Conservation (phyloP, 2,329 filamentous ascomycete genomes). For the Fusarium sp. region DNA sequence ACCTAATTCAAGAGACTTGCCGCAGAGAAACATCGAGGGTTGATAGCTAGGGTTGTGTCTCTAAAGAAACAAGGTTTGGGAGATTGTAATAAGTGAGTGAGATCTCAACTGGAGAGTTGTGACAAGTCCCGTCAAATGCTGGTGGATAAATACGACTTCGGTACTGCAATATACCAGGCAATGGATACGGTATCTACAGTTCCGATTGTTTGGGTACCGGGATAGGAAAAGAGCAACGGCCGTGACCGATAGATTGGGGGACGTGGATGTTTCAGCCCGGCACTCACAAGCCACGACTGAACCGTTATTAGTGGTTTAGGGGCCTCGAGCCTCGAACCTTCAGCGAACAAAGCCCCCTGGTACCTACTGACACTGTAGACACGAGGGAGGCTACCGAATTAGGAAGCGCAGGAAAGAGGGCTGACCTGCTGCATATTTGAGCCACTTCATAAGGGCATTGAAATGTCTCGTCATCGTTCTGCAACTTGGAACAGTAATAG, state of each 20-base stretch:
- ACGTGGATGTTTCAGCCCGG: conserved; percentile 39
- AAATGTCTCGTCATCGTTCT: conserved; percentile 24
- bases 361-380: conserved; percentile 1
- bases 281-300: conserved; percentile 38
- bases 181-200: conserved; percentile 2
- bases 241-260: conserved; percentile 27
- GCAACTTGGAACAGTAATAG: conserved; percentile 7
- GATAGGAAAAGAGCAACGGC: conserved; percentile 15
- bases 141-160: conserved; percentile 19
- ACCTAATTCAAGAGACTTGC: conserved; percentile 5
- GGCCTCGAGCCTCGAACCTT: conserved; percentile 5
- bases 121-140: conserved; percentile 5
- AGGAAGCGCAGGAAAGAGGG: conserved; percentile 19
- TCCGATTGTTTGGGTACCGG: conserved; percentile 11
- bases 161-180: conserved; percentile 16
- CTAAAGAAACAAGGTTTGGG: not conserved
- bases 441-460: conserved; percentile 1
- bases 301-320: conserved; percentile 4
- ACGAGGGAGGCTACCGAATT: conserved; percentile 36
- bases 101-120: conserved; percentile 1
- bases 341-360: conserved; percentile 22
- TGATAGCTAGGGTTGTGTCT: not conserved
- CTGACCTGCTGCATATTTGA: conserved; percentile 23
- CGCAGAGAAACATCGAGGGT: conserved; percentile 13
- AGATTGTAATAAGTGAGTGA: conserved; percentile 1